Evolutionary conservation across 2,329 filamentous ascomycete genomes (phyloP), one percentile per base, ranked within the genome.

Genomic region (Pseudofabraea citricarpa): DNA sequence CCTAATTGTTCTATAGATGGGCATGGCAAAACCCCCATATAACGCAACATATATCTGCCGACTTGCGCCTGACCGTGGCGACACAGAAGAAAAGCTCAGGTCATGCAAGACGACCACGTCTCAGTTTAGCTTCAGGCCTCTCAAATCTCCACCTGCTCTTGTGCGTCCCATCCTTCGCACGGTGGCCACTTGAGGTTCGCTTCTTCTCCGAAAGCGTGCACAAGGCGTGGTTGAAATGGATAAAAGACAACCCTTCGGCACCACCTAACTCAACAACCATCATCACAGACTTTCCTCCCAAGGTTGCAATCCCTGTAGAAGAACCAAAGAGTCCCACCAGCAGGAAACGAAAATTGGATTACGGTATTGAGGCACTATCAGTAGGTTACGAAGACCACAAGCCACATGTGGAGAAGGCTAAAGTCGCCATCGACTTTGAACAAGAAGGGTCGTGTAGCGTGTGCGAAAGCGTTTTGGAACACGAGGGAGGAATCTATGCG

Each of bases 1-100:
- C 9, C 27, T 38, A 21, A 41, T 41, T 36, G 27, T 19, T 24
- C 26, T 15, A 20, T 13, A 91, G 87, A 72, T 96, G 91, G 91
- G 90, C 91, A 29, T 85, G 94, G 73, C 87, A 87, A 52, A 90
- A 97, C 60, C 80, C 90, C 2, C 85, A 93, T 59, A 63, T 84
- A 24, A 90, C 90, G 5, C 71, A 85, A 24, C 90, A 95, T 60
- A 89, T 95, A 45, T 75, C 85, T 10, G 65, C 74, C 10, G 71
- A 75, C 23, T 73, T 79, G 31, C 73, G 82, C n/a, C 70, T 87
- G 26, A 69, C 74, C 2, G 59, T 73, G 37, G 64, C 76, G 55
- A 77, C 67, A 0, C 62, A 66, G 41, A 68, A 59, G 40, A 82
- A 78, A 60, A 65, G 65, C 40, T 75, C 71, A 24, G 73, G 75